phyloP scores from a whole-genome alignment of 495 filamentous ascomycete species.

The Penicillium paradoxum region DNA sequence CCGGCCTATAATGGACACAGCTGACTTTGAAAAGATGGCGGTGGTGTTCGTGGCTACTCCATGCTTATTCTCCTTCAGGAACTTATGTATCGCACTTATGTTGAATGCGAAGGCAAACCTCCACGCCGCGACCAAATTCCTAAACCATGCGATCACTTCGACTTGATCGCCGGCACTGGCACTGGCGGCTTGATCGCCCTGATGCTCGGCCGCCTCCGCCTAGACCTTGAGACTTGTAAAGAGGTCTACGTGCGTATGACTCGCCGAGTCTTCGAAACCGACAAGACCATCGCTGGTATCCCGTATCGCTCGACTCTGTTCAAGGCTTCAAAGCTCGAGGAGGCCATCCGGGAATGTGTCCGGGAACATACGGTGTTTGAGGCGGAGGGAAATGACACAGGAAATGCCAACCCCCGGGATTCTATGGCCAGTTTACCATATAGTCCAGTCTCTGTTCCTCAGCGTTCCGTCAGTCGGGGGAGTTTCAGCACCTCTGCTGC shows the following conservation, averaged over 20 bases:
- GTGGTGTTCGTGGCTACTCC: constrained; percentile 94
- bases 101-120: constrained; percentile 75
- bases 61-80: constrained; percentile 94
- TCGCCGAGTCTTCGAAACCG: constrained; percentile 89
- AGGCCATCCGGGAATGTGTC: constrained; percentile 88
- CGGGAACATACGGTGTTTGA: constrained; percentile 78
- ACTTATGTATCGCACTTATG: constrained; percentile 90
- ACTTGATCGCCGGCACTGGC: constrained; percentile 90
- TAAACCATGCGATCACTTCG: constrained; percentile 97
- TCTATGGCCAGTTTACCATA: constrained; percentile 37
- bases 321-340: constrained; percentile 92
- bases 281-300: constrained; percentile 94
- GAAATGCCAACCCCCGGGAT: constrained; percentile 24
- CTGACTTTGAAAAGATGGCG: constrained; percentile 64
- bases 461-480: constrained; percentile 42
- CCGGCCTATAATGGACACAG: not conserved
- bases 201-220: constrained; percentile 87
- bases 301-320: constrained; percentile 90
- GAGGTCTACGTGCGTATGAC: constrained; percentile 94
- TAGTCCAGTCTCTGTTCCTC: constrained; percentile 34
- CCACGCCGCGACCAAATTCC: constrained; percentile 84
- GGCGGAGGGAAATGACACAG: constrained; percentile 69
- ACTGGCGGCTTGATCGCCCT: constrained; percentile 94
- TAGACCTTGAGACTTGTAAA: constrained; percentile 94
- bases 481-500: constrained; percentile 37